These are phyloP conservation scores for Poa annua DNA, from an alignment of 176 grass and related monocot species.

Conservation along the genomic window DNA sequence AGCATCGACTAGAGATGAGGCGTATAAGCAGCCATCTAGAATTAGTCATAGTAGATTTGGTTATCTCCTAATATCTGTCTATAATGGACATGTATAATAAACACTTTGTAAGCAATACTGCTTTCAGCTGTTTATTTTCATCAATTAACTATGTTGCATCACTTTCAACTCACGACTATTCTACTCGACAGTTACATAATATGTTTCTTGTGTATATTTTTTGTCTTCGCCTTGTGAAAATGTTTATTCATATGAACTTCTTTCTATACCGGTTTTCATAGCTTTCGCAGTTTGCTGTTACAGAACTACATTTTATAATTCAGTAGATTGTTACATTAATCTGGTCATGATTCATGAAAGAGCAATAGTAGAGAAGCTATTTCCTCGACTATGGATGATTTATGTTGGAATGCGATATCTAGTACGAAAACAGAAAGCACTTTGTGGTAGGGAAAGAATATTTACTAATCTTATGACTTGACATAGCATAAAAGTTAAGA, in stretches of 20 bases:
- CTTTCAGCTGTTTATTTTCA: not conserved
- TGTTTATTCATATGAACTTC: not conserved
- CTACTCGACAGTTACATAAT: not conserved
- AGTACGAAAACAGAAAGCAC: not conserved
- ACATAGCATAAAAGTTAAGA: not conserved
- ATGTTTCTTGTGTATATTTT: not conserved
- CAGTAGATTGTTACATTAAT: not conserved
- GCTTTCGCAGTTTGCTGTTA: not conserved
- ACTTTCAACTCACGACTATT: not conserved
- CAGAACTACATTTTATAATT: not conserved
- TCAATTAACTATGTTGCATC: not conserved
- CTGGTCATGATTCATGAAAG: constrained; percentile 9
- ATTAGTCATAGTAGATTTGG: not conserved
- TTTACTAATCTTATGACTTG: not conserved
- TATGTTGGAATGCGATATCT: not conserved
- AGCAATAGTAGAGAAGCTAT: not conserved
- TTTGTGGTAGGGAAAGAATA: not conserved
- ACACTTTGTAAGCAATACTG: not conserved
- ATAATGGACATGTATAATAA: not conserved
- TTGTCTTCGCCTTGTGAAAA: not conserved
- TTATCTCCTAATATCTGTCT: not conserved
- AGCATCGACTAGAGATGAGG: constrained; percentile 4
- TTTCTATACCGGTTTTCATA: not conserved
- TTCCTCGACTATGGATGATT: not conserved
- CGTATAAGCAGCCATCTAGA: not conserved